These are phyloP conservation scores for Coleophoma cylindrospora DNA, from an alignment of 2,329 filamentous ascomycete genomes.

Conservation along the genomic window DNA sequence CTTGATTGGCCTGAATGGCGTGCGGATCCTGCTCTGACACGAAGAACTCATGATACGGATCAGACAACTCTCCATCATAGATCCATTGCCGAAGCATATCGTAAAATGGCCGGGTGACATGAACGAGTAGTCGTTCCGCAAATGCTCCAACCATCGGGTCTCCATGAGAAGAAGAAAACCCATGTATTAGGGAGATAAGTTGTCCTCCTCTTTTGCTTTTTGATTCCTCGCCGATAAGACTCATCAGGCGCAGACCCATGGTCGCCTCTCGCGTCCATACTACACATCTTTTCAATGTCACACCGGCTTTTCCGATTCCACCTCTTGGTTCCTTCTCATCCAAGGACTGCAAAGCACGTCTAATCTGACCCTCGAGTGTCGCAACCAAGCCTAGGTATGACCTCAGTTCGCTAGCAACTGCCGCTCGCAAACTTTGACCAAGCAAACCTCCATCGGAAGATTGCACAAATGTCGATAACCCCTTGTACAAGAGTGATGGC, in stretches of 20 bases:
- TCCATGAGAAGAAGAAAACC: slow-evolving; percentile 87
- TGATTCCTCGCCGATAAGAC: slow-evolving; percentile 87
- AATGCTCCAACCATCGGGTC: slow-evolving; percentile 93
- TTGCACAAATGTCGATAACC: slow-evolving; percentile 76
- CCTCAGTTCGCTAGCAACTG: slow-evolving; percentile 77
- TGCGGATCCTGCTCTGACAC: slow-evolving; percentile 73
- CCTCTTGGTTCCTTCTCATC: slow-evolving; percentile 62
- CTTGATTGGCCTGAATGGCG: slow-evolving; percentile 34
- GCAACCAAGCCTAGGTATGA: slow-evolving; percentile 89
- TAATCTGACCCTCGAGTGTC: slow-evolving; percentile 87
- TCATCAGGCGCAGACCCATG: slow-evolving; percentile 91
- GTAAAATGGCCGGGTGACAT: slow-evolving; percentile 93
- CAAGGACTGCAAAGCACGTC: slow-evolving; percentile 71
- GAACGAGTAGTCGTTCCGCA: slow-evolving; percentile 79
- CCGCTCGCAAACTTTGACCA: slow-evolving; percentile 84
- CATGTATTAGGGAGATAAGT: slow-evolving; percentile 88
- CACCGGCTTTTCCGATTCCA: slow-evolving; percentile 77
- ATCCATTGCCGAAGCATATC: slow-evolving; percentile 96
- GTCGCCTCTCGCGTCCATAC: slow-evolving; percentile 98
- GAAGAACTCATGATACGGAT: slow-evolving; percentile 94
- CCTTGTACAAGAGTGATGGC: slow-evolving; percentile 85
- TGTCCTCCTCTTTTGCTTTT: slow-evolving; percentile 82
- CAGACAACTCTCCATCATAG: slow-evolving; percentile 95
- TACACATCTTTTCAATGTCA: slow-evolving; percentile 91
- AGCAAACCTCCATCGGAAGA: slow-evolving; percentile 79